Conservation (phyloP, 257 asterid species). For the Capsicum baccatum region DNA sequence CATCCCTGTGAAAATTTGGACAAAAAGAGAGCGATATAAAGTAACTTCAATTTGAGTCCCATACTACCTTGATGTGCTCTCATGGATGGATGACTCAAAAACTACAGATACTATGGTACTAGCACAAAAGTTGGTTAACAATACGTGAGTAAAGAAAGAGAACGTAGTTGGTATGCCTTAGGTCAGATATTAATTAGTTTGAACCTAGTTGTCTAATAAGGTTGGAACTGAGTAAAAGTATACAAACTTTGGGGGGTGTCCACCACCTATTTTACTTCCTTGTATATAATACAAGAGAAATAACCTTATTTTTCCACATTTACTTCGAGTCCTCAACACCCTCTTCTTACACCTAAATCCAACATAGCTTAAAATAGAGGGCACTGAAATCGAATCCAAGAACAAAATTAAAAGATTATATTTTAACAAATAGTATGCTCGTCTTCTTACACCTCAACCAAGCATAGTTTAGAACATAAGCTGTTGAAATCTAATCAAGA, state of each 20-base stretch:
- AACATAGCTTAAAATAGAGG: neutral
- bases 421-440: neutral
- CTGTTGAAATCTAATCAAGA: neutral
- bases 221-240: neutral
- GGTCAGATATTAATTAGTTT: conserved; percentile 4
- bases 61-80: neutral
- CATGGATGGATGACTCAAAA: conserved; percentile 4
- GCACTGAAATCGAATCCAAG: neutral
- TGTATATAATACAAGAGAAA: conserved; percentile 8
- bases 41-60: neutral
- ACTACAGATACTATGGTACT: conserved; percentile 2
- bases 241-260: too few species aligned
- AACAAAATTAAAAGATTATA: neutral
- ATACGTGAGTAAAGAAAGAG: neutral
- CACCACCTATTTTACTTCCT: neutral
- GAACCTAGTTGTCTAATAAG: neutral
- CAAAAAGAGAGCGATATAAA: neutral
- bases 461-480: neutral
- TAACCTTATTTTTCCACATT: neutral
- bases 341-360: neutral
- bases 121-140: neutral
- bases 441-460: neutral
- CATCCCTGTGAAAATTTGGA: conserved; percentile 9
- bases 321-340: neutral
- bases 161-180: neutral